These are phyloP conservation scores for Aspergillus unguis DNA, from an alignment of 2,329 filamentous ascomycete species.

Conservation along the genomic window DNA sequence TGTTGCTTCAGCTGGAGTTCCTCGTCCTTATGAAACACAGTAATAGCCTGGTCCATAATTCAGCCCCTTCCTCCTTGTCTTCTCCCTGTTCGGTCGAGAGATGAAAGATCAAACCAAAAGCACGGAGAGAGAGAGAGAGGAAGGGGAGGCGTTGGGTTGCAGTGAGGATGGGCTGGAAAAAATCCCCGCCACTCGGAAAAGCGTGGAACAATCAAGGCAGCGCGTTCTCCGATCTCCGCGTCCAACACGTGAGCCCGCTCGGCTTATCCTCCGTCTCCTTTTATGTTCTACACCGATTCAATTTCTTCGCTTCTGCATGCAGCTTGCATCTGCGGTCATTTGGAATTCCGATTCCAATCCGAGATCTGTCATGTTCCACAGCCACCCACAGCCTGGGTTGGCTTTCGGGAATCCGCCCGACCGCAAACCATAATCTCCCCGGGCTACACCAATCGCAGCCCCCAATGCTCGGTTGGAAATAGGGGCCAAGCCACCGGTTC, in stretches of 20 bases:
- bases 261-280: not conserved
- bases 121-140: slow-evolving; percentile 4
- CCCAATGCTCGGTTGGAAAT: no score
- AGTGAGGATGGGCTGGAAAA: slow-evolving; percentile 1
- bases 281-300: not conserved
- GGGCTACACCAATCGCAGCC: no score
- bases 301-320: not conserved
- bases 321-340: not conserved
- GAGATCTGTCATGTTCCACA: not conserved
- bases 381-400: no score
- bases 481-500: no score
- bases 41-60: slow-evolving; percentile 13
- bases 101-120: not conserved
- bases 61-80: slow-evolving; percentile 1
- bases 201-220: not conserved
- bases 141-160: slow-evolving; percentile 2
- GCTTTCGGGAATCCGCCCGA: no score
- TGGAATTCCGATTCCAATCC: not conserved
- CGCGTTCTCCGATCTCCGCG: slow-evolving; percentile 1
- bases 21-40: slow-evolving; percentile 12
- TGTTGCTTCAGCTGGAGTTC: slow-evolving; percentile 2
- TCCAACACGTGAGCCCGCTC: slow-evolving; percentile 4
- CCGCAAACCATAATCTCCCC: no score
- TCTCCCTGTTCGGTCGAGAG: slow-evolving; percentile 4
- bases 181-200: slow-evolving; percentile 8